Conservation (phyloP, 176 grass and related monocot genomes). For the Eragrostis nindensis region DNA sequence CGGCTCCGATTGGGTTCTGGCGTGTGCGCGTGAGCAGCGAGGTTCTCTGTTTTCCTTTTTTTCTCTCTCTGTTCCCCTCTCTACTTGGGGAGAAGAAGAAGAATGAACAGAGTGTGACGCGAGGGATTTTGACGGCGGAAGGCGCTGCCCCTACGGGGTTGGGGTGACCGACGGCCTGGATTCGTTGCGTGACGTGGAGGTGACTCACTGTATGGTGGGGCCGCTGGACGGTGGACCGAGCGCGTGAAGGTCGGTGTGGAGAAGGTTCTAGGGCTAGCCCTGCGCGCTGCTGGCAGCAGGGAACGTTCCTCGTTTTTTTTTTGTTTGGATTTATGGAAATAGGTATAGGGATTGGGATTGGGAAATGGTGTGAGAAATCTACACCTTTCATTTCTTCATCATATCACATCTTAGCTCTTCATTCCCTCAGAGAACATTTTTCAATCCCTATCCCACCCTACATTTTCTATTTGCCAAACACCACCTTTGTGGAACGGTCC, state of each 20-base stretch:
- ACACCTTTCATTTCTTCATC: too few relatives aligned
- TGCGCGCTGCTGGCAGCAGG: not conserved
- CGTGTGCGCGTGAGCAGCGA: slow-evolving; percentile 44
- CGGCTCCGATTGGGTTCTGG: slow-evolving; percentile 43
- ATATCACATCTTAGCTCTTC: too few relatives aligned
- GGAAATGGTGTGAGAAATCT: too few relatives aligned
- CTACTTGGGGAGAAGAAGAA: slow-evolving; percentile 14
- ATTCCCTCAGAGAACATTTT: too few relatives aligned
- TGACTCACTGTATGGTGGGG: slow-evolving; percentile 4
- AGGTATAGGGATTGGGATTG: too few relatives aligned
- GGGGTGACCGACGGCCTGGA: slow-evolving; percentile 37
- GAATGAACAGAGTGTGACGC: slow-evolving; percentile 3
- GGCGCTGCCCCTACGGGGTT: not conserved
- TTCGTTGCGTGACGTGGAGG: slow-evolving; percentile 33
- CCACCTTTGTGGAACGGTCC: slow-evolving; percentile 2
- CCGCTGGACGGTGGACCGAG: not conserved
- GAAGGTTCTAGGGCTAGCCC: slow-evolving; percentile 53
- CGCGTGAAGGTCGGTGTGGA: not conserved
- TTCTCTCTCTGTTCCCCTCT: not conserved
- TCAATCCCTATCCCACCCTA: too few relatives aligned
- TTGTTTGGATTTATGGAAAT: too few relatives aligned
- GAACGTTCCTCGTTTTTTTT: not conserved
- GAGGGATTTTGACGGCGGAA: slow-evolving; percentile 45
- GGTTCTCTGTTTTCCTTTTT: not conserved
- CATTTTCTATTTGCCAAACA: too few relatives aligned